Conservation (phyloP, 2,329 filamentous ascomycete genomes). For the Pestalotiopsis sp. region DNA sequence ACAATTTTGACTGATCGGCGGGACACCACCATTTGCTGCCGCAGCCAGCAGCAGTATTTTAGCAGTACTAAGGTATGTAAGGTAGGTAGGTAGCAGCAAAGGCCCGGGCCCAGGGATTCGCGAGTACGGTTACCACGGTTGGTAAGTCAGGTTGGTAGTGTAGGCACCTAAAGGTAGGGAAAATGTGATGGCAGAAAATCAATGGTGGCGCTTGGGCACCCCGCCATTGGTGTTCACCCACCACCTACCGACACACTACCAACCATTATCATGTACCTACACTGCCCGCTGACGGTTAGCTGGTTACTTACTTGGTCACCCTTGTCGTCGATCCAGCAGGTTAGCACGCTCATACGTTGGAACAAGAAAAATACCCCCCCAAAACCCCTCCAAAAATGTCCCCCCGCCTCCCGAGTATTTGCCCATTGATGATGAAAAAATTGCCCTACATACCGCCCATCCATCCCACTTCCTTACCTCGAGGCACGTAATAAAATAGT, state of each 20-base stretch:
- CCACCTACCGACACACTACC: not conserved
- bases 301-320: not conserved
- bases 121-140: not conserved
- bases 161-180: not conserved
- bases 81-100: not conserved
- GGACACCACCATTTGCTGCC: not conserved
- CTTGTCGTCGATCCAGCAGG: not conserved
- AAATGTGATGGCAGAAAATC: slow-evolving; percentile 11
- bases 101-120: not conserved
- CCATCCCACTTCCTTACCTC: not conserved
- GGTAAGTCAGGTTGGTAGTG: not conserved
- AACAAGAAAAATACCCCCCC: not conserved
- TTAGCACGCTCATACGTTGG: not conserved
- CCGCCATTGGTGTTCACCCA: slow-evolving; percentile 7
- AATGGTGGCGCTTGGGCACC: slow-evolving; percentile 1
- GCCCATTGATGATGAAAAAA: not conserved
- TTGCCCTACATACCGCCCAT: not conserved
- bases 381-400: not conserved
- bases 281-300: not conserved
- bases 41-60: too few relatives aligned
- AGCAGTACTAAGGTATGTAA: too few relatives aligned
- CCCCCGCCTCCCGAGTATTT: not conserved
- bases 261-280: not conserved
- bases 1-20: slow-evolving; percentile 16
- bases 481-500: not conserved